Base-by-base conservation (phyloP, 192 early-diverging fungal genomes). In the Podila verticillata region DNA sequence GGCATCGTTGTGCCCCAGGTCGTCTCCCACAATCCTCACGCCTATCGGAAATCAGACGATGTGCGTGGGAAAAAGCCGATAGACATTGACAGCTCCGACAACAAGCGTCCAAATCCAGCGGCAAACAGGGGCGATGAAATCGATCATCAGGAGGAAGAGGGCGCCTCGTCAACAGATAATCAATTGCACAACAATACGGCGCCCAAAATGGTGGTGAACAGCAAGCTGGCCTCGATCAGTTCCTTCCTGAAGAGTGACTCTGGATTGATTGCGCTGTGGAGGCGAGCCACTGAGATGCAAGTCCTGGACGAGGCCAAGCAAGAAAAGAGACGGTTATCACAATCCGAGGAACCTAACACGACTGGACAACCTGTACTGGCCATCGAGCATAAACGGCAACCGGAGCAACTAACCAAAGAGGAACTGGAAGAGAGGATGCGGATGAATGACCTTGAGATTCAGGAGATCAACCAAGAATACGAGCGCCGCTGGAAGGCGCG, bases 231-330 rank as follows among this genome's bases (percentile, higher is more conserved):
- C 0, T 80, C 77, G 13, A 80, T 80, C 30, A 80, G 70, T 22
- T 80, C 77, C 0, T 80, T 72, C 66, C 51, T 80, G 22, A 80
- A 80, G 61, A 80, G 77, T 22, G 77, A 80, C 57, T 80, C 77
- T 51, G 77, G 77, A 15, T 17, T 80, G 60, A 65, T 80, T 57
- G 77, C 77, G 17, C 57, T 80, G 1, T 80, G 77, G 77, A 62
- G 77, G 51, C 69, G 77, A 19, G 77, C 77, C 5, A 80, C 77
- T 4, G 77, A 80, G 24, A 80, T 80, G 77, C 77, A 80, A 20
- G 69, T 67, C 5, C 29, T 80, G 61, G 77, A 80, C 30, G 70
- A 80, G 47, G 77, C 69, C 2, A 80, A 80, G 12, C 65, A 80
- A 48, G 70, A 72, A 26, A 60, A 68, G 36, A 48, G 57, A 8